Evolutionary conservation across 208 protist genomes (phyloP), one percentile per base, ranked within the genome.

Genomic region (Leishmania guyanensis): DNA sequence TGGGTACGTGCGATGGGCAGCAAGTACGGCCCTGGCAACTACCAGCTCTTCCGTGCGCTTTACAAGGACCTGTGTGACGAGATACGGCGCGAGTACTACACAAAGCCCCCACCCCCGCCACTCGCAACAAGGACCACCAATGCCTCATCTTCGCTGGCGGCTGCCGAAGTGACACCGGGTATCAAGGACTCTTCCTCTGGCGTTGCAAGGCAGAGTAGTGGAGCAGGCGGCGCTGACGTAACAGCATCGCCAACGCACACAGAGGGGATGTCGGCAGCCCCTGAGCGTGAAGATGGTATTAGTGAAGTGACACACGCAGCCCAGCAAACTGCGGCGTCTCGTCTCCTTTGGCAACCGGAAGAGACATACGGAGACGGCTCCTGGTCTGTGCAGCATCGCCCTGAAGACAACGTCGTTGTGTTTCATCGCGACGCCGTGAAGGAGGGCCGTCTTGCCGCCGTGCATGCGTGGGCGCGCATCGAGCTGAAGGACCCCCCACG

Each of bases 61-160:
- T 97, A 97, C 85, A 93, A 93, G 75, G 91, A 95, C 75, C 72
- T 97, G 43, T 90, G 91, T 70, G 94, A 97, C 76, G 92, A 97
- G 75, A 88, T 95, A 56, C 89, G 91, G 3, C 83, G 88, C 14
- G 92, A 97, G 83, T 88, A 81, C 72, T 89, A 84, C 71, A 90
- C 89, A 17, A 94, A 91, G 70, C 92, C 93, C 17, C 93, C 94
- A 5, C 85, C 92, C 5, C 92, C 93, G n/a, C 75, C 72, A 5
- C 75, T 83, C 9, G 62, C 70, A 10, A 83, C 65, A 14, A 29
- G 48, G 48, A 81, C 26, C 75, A 84, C 60, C 16, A n/a, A 14
- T 48, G 29, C 14, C 26, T 65, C 72, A 5, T 53, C 72, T 54
- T 33, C 53, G 53, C 48, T 58, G n/a, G n/a, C 17, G 0, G 9